Base-by-base conservation (phyloP, 2,329 filamentous ascomycete species). In the Aureobasidium sp. region DNA sequence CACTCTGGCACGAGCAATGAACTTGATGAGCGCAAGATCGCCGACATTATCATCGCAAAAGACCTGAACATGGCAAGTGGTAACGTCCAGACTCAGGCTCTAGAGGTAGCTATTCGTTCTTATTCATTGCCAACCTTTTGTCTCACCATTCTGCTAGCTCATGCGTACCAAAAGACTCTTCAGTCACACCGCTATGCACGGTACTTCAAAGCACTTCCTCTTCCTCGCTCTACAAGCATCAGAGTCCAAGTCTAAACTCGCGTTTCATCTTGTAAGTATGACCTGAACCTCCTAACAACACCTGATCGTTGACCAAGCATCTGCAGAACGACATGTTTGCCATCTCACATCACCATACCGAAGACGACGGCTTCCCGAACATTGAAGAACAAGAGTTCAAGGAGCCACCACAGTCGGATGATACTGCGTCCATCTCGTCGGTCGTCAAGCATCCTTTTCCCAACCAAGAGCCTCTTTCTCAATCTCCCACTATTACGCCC, bases 301-400 rank as follows among this genome's bases (percentile, higher is more conserved):
- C 32, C 8, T 10, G 14, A 10, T 47, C n/a, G 32, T 37, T 48
- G 27, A 48, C 13, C 13, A 48, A 48, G 6, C 27, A 36, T 48
- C 3, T 16, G 5, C 11, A 55, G 61, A 95, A 91, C 68, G 91
- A 97, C 63, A 85, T 89, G 65, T 87, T 97, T 66, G 90, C 91
- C 71, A 86, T 97, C 62, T 93, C 90, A 0, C 92, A 97, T 73
- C 90, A 86, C 76, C 91, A 97, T 69, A 82, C 87, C 62, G 79
- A 82, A 4, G 78, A 81, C 1, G 85, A 93, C 70, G 90, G 88
- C 0, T 88, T 91, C 64, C 81, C 85, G 5, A 89, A 94, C 65
- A 73, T 93, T 0, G 89, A 95, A 63, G 86, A 90, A 39, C 37
- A 53, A 29, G 14, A 36, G 9, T 48, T 41, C 30, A 30, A 36